These are phyloP conservation scores for Phallus indusiatus DNA, from an alignment of 768 basidiomycete species.

Conservation along the genomic window DNA sequence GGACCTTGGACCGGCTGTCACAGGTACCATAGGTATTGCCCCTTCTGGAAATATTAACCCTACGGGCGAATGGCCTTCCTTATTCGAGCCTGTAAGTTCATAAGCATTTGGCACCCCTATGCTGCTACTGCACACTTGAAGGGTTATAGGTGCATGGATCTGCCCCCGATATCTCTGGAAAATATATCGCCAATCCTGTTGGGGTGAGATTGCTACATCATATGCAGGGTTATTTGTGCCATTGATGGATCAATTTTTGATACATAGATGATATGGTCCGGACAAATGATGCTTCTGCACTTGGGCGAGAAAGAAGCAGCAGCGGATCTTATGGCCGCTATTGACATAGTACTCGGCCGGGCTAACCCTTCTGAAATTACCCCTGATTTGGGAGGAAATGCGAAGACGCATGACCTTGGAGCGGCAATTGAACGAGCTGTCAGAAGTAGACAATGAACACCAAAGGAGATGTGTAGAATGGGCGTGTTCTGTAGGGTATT, in stretches of 20 bases:
- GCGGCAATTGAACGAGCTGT: slow-evolving; percentile 6
- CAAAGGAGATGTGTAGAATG: not conserved
- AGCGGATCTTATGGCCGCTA: slow-evolving; percentile 15
- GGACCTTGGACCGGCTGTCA: slow-evolving; percentile 45
- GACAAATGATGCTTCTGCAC: slow-evolving; percentile 42
- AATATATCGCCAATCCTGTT: slow-evolving; percentile 44
- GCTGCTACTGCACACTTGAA: not conserved
- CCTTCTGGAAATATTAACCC: slow-evolving; percentile 44
- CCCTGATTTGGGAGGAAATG: slow-evolving; percentile 4
- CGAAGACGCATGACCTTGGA: slow-evolving; percentile 2
- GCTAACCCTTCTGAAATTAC: slow-evolving; percentile 3
- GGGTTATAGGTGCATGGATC: slow-evolving; percentile 32
- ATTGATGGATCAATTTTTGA: not conserved
- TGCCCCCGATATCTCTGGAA: slow-evolving; percentile 48
- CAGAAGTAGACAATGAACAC: not conserved
- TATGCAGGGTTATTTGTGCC: not conserved
- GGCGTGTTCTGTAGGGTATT: too few relatives aligned
- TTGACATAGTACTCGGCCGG: slow-evolving; percentile 5
- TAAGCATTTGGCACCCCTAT: not conserved
- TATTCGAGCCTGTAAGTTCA: slow-evolving; percentile 39
- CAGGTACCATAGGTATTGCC: slow-evolving; percentile 48
- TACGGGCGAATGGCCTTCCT: slow-evolving; percentile 27
- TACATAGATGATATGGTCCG: slow-evolving; percentile 37
- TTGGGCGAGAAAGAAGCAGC: slow-evolving; percentile 32
- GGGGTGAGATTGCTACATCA: slow-evolving; percentile 16